Base-by-base conservation (phyloP, 73 alveolate species). In the Paramecium sonneborni region DNA sequence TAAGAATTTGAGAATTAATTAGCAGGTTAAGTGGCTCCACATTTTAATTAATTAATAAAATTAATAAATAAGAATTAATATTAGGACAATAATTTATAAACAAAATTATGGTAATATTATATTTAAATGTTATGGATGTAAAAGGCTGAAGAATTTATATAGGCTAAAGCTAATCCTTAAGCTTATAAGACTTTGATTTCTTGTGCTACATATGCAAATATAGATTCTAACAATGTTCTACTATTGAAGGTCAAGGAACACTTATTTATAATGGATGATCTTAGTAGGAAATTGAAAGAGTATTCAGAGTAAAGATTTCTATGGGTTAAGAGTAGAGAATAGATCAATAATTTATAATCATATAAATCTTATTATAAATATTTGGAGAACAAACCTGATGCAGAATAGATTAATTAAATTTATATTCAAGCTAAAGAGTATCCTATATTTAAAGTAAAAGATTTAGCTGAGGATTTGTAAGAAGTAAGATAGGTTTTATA, bases 401-500 rank as follows among this genome's bases (percentile, higher is more conserved):
- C 74, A 43, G 55, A 79, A 10, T 24, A 79, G 39, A 46, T 79
- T 21, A 43, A 79, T 43, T 3, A 46, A 18, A 39, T 79, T 21
- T 79, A 79, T 21, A 43, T 8, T 10, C 5, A 43, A 44, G 90
- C 90, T 23, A 79, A 79, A 39, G 90, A 79, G 20, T 39, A 43
- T 39, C 90, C 90, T 6, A 39, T 30, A 20, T 79, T 79, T 12
- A 79, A 79, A 44, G 74, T 79, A 43, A 79, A 79, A 20, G 90
- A 79, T 21, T 30, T 79, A 14, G 32, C 46, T 21, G 90, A 79
- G 10, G 90, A 79, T 79, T 14, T 79, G 30, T 24, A 32, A 14
- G 90, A 79, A n/a, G 44, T 79, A 23, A 46, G 55, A 5, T 46
- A 79, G 24, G 90, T 43, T 7, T 79, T 79, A 44, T 8, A 24